Base-by-base conservation (phyloP, 371 early-diverging fungal genomes). In the Phascolomyces articulosus region DNA sequence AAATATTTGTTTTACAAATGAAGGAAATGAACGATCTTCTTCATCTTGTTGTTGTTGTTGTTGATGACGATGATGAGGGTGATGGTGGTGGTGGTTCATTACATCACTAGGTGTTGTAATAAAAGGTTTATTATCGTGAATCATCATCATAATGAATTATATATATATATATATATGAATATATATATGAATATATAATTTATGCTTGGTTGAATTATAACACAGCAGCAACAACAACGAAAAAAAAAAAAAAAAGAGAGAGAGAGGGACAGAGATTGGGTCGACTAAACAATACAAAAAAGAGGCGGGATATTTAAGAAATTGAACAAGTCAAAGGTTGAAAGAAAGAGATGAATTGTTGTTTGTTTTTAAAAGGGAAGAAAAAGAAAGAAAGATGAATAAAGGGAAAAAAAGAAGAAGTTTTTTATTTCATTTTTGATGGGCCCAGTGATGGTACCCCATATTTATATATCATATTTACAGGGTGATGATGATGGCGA, bases 71-170 rank as follows among this genome's bases (percentile, higher is more conserved):
- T 34, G 34, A 11, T 34, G 31, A 10, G 3, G 34, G 34, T 34
- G 34, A 11, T 11, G 34, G 11, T 34, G 34, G 0, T 34, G 6
- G 6, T 34, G 6, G 11, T 34, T 34, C 34, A 34, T 34, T 1
- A 34, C 34, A 34, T 2, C 34, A n/a, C n/a, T n/a, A 9, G 34
- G 34, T 34, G 44, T 15, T 44, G 44, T 44, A 24, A 51, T 51
- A 23, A 51, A 51, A 0, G 51, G 23, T 24, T 51, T 51, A 15
- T 51, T 51, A 23, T 51, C 51, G 51, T 51, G 51, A n/a, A 51
- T 51, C 51, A 51, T 51, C 51, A 51, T 51, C 51, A 51, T 51
- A 15, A 6, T 51, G 47, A 47, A 47, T 11, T 47, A 47, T 47
- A n/a, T 8, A n/a, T 13, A 7, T 38, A 9, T 6, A 13, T 13